Percentiles rank a stretch among this genome's conserved stretches.
Conservation (phyloP, 2,329 filamentous ascomycete species). For the Thielaviopsis punctulata region DNA sequence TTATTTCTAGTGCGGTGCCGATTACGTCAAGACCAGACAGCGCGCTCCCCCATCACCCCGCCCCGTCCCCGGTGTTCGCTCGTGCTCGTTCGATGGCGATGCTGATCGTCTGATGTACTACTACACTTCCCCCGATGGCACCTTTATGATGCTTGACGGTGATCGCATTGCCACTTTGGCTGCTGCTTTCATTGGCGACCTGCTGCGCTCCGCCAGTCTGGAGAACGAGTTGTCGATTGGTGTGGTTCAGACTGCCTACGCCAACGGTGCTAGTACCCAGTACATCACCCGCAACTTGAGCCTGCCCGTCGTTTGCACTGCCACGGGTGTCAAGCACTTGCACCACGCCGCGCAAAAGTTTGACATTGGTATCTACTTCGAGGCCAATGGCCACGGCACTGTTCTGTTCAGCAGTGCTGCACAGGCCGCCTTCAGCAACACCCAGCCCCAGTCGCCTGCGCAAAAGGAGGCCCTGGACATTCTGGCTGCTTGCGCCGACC, state of each 20-base stretch:
- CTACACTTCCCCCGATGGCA: constrained; percentile 64
- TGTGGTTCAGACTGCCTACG: constrained; percentile 93
- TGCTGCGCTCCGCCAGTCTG: constrained; percentile 64
- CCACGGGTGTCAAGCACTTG: constrained; percentile 91
- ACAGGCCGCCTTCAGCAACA: constrained; percentile 57
- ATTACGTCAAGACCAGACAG: constrained; percentile 96
- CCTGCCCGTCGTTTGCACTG: constrained; percentile 80
- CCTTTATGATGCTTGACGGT: constrained; percentile 86
- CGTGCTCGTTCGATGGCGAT: constrained; percentile 85
- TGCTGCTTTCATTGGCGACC: constrained; percentile 82
- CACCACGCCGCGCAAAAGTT: constrained; percentile 93
- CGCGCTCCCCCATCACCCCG: constrained; percentile 71
- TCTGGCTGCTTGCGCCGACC: constrained; percentile 63
- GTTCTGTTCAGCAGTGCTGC: constrained; percentile 84
- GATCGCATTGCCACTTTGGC: constrained; percentile 92
- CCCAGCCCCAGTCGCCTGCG: constrained; percentile 74
- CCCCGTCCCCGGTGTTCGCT: constrained; percentile 57
- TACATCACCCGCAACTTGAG: constrained; percentile 80
- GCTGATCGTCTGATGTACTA: constrained; percentile 94
- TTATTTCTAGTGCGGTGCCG: constrained; percentile 59
- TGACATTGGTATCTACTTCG: constrained; percentile 94
- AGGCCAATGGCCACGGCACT: constrained; percentile 95
- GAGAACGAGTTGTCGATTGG: constrained; percentile 71
- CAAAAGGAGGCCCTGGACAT: constrained; percentile 81
- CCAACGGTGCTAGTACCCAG: constrained; percentile 84